phyloP scores from a whole-genome alignment of 2,329 filamentous ascomycete species.

The Alternaria arbusti region DNA sequence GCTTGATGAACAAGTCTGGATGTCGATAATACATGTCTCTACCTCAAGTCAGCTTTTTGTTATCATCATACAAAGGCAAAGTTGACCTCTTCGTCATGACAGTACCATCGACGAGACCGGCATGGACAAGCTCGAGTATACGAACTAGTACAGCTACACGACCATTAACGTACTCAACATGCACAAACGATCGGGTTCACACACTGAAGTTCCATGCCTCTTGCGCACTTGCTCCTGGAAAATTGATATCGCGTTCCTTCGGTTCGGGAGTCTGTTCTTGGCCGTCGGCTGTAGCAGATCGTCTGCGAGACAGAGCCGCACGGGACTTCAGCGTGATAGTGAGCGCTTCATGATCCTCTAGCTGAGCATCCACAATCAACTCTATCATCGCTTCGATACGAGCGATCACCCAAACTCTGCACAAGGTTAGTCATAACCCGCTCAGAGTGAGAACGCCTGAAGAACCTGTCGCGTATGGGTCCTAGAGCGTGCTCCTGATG shows the following conservation, averaged over 20 bases:
- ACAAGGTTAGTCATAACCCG: constrained; percentile 6
- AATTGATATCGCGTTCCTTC: constrained; percentile 47
- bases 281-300: background rate
- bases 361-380: constrained; percentile 58
- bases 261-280: constrained; percentile 15
- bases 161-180: constrained; percentile 11
- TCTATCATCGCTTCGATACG: constrained; percentile 65
- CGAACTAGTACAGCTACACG: constrained; percentile 60
- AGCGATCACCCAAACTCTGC: constrained; percentile 52
- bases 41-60: constrained; percentile 9
- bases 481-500: background rate
- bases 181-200: background rate
- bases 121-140: constrained; percentile 62
- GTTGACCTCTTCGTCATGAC: constrained; percentile 63
- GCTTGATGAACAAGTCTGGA: constrained; percentile 72
- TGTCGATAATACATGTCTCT: constrained; percentile 85
- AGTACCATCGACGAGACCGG: constrained; percentile 56
- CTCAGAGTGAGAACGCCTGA: background rate
- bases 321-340: constrained; percentile 57
- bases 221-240: constrained; percentile 61
- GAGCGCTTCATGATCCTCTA: constrained; percentile 56
- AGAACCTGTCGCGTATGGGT: constrained; percentile 22
- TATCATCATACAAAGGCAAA: background rate
- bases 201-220: constrained; percentile 67
- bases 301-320: constrained; percentile 28